Percentiles rank a stretch among this genome's conserved stretches.
These are phyloP conservation scores for Capsaspora owczarzaki DNA, from an alignment of 78 protist species.

Conservation along the genomic window DNA sequence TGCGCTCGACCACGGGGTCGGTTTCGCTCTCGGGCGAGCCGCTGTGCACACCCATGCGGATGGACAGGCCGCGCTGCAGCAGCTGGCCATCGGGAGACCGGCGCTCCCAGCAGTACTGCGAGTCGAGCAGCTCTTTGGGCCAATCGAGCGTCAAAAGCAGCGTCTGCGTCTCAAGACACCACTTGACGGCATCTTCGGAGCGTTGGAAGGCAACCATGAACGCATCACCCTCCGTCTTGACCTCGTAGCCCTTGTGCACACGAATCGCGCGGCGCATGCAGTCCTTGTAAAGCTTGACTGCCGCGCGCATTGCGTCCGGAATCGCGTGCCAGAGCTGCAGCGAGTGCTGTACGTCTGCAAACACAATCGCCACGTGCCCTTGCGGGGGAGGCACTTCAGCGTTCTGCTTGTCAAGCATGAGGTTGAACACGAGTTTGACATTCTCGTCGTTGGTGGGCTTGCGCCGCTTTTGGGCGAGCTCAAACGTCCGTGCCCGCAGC, in stretches of 20 bases:
- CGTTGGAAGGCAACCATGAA: slow-evolving; percentile 56
- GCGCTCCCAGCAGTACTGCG: not conserved
- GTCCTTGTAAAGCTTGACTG: slow-evolving; percentile 3
- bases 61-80: slow-evolving; percentile 38
- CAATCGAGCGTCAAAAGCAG: slow-evolving; percentile 12
- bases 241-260: slow-evolving; percentile 27
- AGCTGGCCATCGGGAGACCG: not conserved
- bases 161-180: not conserved
- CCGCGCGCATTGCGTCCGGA: not conserved
- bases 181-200: slow-evolving; percentile 7
- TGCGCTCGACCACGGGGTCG: slow-evolving; percentile 35
- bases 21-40: slow-evolving; percentile 32
- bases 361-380: slow-evolving; percentile 1
- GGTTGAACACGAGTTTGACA: too few species aligned
- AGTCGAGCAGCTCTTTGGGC: slow-evolving; percentile 12
- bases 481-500: too few species aligned
- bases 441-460: too few species aligned
- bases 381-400: too few species aligned
- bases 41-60: slow-evolving; percentile 59
- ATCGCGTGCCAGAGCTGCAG: slow-evolving; percentile 14
- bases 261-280: not conserved
- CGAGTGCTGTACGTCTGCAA: slow-evolving; percentile 19
- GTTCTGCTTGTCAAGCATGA: too few species aligned
- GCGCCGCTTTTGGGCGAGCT: too few species aligned
- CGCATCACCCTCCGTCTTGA: slow-evolving; percentile 46